Conservation (phyloP, 208 protist species). For the Vickermania spadyakhi region DNA sequence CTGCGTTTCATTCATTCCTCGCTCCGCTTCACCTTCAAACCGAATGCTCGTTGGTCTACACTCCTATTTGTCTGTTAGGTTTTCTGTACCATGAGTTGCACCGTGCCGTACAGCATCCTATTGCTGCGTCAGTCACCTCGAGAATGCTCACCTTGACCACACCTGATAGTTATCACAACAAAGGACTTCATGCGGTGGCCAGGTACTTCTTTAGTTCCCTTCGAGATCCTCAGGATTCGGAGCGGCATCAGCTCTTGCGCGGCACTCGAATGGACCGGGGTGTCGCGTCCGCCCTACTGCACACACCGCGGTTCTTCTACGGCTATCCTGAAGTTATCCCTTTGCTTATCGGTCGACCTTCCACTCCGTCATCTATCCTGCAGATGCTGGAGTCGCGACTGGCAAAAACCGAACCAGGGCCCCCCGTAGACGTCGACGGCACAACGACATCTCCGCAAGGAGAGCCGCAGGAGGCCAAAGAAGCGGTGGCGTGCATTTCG, state of each 20-base stretch:
- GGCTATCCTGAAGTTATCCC: background rate
- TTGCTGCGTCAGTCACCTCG: background rate
- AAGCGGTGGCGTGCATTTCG: no score
- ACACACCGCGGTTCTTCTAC: background rate
- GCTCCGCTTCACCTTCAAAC: no score
- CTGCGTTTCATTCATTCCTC: no score
- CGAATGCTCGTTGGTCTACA: no score
- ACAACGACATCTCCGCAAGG: no score
- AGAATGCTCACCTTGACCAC: background rate
- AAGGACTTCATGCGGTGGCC: background rate
- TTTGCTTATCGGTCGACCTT: background rate
- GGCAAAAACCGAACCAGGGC: no score
- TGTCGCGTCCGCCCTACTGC: background rate
- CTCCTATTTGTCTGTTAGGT: background rate
- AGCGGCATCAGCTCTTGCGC: background rate
- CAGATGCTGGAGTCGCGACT: no score
- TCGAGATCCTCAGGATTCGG: background rate
- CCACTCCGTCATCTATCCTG: no score
- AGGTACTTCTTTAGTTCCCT: background rate
- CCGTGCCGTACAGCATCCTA: background rate
- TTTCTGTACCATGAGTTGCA: background rate
- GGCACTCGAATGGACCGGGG: background rate
- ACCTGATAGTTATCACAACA: no score
- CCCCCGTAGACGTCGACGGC: no score
- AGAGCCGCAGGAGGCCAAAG: no score